A percentile compares a stretch with the other conserved stretches of the same genome.
Evolutionary conservation across 1,284 basidiomycete species (phyloP).

Genomic region (Albatrellus sp.): DNA sequence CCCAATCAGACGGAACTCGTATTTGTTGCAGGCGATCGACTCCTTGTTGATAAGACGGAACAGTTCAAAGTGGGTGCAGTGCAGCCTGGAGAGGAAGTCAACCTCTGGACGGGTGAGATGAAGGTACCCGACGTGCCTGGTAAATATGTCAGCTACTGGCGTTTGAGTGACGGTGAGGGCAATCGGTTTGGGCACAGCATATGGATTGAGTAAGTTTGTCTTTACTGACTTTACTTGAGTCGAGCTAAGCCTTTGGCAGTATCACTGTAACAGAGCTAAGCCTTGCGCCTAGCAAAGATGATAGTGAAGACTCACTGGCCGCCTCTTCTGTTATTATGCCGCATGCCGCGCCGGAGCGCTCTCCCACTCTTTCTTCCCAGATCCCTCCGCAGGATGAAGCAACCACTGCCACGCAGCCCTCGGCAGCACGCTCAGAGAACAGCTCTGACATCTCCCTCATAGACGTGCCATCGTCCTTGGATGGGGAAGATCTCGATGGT

Average conservation of each 20-base stretch:
- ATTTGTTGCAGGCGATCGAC: constrained; percentile 55
- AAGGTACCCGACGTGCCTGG: constrained; percentile 66
- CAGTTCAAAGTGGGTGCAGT: constrained; percentile 40
- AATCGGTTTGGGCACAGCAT: constrained; percentile 60
- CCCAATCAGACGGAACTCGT: constrained; percentile 51
- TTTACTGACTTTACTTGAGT: constrained; percentile 4
- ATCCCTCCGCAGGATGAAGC: constrained; percentile 14
- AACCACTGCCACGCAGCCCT: constrained; percentile 23
- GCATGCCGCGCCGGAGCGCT: constrained; percentile 5
- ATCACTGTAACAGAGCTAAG: constrained; percentile 49
- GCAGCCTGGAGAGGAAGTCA: constrained; percentile 39
- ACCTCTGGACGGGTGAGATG: constrained; percentile 62
- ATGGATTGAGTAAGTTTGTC: constrained; percentile 53
- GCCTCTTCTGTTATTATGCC: constrained; percentile 67
- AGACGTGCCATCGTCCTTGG: constrained; percentile 36
- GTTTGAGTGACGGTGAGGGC: constrained; percentile 44
- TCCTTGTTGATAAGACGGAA: constrained; percentile 12
- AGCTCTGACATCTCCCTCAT: constrained; percentile 36
- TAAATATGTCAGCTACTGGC: constrained; percentile 66
- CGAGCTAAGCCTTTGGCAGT: constrained; percentile 20
- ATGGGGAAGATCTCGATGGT: constrained; percentile 27
- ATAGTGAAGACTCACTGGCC: constrained; percentile 36
- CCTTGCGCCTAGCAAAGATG: constrained; percentile 21
- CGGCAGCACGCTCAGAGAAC: constrained; percentile 30
- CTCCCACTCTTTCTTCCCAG: constrained; percentile 12